Base-by-base conservation (phyloP, 176 grass and related monocot species). In the Carex scoparia region DNA sequence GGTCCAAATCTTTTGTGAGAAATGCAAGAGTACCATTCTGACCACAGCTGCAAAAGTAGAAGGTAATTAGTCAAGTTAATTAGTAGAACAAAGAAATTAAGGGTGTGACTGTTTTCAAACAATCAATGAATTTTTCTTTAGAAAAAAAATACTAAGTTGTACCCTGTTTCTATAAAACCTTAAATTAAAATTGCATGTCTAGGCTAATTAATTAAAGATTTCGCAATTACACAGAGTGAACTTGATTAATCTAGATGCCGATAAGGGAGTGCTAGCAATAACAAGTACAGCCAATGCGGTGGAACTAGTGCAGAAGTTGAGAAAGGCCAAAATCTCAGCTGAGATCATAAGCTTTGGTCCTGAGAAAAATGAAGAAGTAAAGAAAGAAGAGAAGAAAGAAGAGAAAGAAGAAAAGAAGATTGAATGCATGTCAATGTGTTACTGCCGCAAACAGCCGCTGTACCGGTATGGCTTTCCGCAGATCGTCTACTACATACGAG, bases 191-290 rank as follows among this genome's bases (percentile, higher is more conserved):
- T 16, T 78, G 6, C 27, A 78, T 56, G 11, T 55, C 1, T 32
- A 78, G 0, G 5, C 12, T 78, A 18, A 62, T 23, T 23, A 23
- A 23, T 9, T 16, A 66, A 66, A 46, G 32, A 69, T 69, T 1
- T 69, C 10, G 10, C 33, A 40, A 70, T 57, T 54, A 61, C 10
- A 28, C 28, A 93, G 94, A 13, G 86, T 97, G 51, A 93, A 91
- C 12, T 91, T 91, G 11, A 51, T 97, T 65, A 30, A 31, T 80
- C 65, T 93, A 70, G 91, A 93, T 80, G 86, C 15, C 4, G 88
- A 91, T 5, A 92, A 91, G 80, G 72, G 84, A 27, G 91, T 76
- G 63, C 66, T 97, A 87, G 93, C 89, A 7, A 84, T 97, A 72
- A 61, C 85, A 4, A 89, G 94, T 12, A 83, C 84, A 1, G 94